These are phyloP conservation scores for Starmera caribaea DNA, from an alignment of 805 yeast species.

Conservation along the genomic window DNA sequence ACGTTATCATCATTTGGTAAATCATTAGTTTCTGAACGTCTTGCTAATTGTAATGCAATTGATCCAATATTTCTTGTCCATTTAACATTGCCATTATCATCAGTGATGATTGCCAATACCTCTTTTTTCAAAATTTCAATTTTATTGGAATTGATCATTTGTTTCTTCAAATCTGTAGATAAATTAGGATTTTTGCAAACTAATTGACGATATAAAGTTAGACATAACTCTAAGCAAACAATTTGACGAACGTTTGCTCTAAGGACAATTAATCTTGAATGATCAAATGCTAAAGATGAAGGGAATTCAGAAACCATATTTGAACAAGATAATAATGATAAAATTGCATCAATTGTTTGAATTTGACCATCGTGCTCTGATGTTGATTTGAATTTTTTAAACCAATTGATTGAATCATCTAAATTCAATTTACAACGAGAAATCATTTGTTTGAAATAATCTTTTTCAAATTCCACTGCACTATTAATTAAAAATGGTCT, in stretches of 20 bases:
- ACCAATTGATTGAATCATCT: conserved; percentile 20
- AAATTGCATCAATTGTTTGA: conserved; percentile 32
- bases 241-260: conserved; percentile 82
- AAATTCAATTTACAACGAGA: conserved; percentile 19
- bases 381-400: conserved; percentile 6
- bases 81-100: conserved; percentile 78
- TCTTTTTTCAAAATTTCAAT: conserved; percentile 51
- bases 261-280: conserved; percentile 62
- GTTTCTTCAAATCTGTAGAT: conserved; percentile 4
- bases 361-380: conserved; percentile 1
- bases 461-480: conserved; percentile 82
- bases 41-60: conserved; percentile 58
- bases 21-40: conserved; percentile 22
- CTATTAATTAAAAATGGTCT: conserved; percentile 80
- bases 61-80: conserved; percentile 80
- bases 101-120: conserved; percentile 69
- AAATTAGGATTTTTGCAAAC: conserved; percentile 23
- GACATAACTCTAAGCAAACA: conserved; percentile 69
- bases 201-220: conserved; percentile 64
- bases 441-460: conserved; percentile 71
- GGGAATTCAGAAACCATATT: conserved; percentile 80
- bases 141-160: conserved; percentile 26
- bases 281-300: conserved; percentile 74
- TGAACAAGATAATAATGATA: conserved; percentile 64
- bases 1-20: conserved; percentile 18